A percentile compares a stretch with the other conserved stretches of the same genome.
Evolutionary conservation across 352 stramenopile genomes (phyloP).

Genomic region (Phytophthora europaea): DNA sequence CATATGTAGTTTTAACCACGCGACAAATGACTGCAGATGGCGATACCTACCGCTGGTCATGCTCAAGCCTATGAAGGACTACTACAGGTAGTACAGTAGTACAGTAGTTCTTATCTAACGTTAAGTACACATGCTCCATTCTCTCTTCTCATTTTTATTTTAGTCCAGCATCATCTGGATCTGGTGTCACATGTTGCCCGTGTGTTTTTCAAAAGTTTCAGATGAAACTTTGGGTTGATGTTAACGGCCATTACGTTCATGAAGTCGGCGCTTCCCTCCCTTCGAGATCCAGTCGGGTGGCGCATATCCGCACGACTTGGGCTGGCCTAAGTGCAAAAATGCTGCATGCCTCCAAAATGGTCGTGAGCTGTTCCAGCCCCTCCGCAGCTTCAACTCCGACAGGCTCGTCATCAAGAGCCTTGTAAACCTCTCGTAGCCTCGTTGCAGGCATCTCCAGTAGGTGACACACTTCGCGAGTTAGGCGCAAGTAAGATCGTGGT

Average conservation of each 20-base stretch:
- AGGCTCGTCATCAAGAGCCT: slow-evolving; percentile 48
- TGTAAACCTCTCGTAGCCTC: slow-evolving; percentile 56
- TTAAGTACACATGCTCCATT: background rate
- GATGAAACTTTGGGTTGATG: background rate
- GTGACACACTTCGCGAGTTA: slow-evolving; percentile 52
- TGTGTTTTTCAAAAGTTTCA: background rate
- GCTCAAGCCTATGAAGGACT: background rate
- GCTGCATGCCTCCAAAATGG: slow-evolving; percentile 74
- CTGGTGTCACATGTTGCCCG: background rate
- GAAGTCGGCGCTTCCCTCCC: slow-evolving; percentile 3
- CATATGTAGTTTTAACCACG: background rate
- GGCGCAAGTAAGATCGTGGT: slow-evolving; percentile 54
- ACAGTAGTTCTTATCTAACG: background rate
- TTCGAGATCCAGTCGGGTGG: slow-evolving; percentile 32
- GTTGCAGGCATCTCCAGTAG: slow-evolving; percentile 52
- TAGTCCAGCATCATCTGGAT: background rate
- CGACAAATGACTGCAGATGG: background rate
- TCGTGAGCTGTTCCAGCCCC: slow-evolving; percentile 69
- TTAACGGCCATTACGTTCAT: background rate
- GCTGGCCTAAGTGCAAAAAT: slow-evolving; percentile 58
- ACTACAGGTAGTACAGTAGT: too few relatives aligned
- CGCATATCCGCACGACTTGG: slow-evolving; percentile 54
- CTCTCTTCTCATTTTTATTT: background rate
- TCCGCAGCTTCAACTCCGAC: slow-evolving; percentile 5
- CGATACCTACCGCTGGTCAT: background rate